A percentile compares a stretch with the other conserved stretches of the same genome.
These are phyloP conservation scores for Salvia hispanica DNA, from an alignment of 257 asterid species.

Conservation along the genomic window DNA sequence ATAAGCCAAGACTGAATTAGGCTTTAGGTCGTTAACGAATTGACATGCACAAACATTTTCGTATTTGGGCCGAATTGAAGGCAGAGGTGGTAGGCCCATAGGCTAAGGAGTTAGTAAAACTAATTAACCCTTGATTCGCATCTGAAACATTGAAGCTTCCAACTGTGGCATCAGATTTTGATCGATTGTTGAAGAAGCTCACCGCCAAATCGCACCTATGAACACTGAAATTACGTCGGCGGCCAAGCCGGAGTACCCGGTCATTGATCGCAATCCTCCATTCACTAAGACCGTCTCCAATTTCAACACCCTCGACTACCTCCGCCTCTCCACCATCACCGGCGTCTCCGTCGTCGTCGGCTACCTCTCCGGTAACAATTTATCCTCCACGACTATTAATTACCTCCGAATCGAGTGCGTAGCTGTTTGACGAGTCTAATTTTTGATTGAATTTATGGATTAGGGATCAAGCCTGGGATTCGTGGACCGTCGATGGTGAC, in stretches of 20 bases:
- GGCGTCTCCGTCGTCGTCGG: conserved; percentile 95
- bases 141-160: conserved; percentile 7
- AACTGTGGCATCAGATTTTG: conserved; percentile 17
- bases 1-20: no score
- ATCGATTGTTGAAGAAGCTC: conserved; percentile 8
- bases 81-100: conserved; percentile 16
- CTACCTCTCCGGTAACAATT: conserved; percentile 70
- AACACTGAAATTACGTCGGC: conserved; percentile 91
- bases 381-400: neutral
- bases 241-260: conserved; percentile 85
- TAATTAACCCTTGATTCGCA: neutral
- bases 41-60: no score
- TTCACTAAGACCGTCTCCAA: conserved; percentile 82
- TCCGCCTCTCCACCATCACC: conserved; percentile 83
- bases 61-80: no score
- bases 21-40: no score
- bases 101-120: no score
- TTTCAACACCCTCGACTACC: conserved; percentile 86
- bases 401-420: neutral
- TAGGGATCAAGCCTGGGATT: conserved; percentile 93
- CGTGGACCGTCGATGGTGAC: conserved; percentile 99
- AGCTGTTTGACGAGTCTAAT: neutral
- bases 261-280: conserved; percentile 89
- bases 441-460: neutral
- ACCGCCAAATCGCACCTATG: conserved; percentile 43